Evolutionary conservation across 1,139 yeast species (phyloP).

Genomic region (Suzukiozyma palmioleophila): DNA sequence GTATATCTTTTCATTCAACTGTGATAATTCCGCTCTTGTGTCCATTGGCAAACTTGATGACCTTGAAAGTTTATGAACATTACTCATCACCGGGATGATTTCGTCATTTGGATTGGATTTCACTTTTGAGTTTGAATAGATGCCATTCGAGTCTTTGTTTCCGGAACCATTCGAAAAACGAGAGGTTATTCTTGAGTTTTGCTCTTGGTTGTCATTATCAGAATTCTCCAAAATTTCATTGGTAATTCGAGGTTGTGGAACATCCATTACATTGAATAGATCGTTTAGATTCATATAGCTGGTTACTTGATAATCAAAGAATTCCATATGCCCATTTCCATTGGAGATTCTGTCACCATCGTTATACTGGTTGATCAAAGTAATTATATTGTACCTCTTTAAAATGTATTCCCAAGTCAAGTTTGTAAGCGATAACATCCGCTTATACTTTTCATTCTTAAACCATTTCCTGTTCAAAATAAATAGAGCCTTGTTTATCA

Average conservation of each 20-base stretch:
- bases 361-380: conserved; percentile 26
- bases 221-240: conserved; percentile 6
- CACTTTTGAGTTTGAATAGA: conserved; percentile 1
- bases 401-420: conserved; percentile 43
- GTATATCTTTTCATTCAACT: conserved; percentile 36
- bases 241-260: conserved; percentile 31
- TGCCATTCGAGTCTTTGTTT: conserved; percentile 1
- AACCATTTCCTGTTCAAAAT: conserved; percentile 44
- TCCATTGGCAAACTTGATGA: conserved; percentile 5
- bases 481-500: conserved; percentile 41
- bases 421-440: conserved; percentile 42
- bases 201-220: neutral
- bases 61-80: conserved; percentile 5
- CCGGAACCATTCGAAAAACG: neutral
- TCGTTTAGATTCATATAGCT: conserved; percentile 39
- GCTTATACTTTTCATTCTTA: conserved; percentile 43
- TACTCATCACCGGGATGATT: conserved; percentile 2
- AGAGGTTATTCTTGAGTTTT: neutral
- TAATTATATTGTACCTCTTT: conserved; percentile 31
- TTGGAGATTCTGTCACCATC: conserved; percentile 16
- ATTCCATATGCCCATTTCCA: conserved; percentile 22
- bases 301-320: conserved; percentile 38
- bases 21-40: conserved; percentile 21
- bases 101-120: conserved; percentile 1
- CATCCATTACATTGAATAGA: conserved; percentile 40